Evolutionary conservation across 345 rosid genomes (phyloP).

Genomic region (Camelina hispida): DNA sequence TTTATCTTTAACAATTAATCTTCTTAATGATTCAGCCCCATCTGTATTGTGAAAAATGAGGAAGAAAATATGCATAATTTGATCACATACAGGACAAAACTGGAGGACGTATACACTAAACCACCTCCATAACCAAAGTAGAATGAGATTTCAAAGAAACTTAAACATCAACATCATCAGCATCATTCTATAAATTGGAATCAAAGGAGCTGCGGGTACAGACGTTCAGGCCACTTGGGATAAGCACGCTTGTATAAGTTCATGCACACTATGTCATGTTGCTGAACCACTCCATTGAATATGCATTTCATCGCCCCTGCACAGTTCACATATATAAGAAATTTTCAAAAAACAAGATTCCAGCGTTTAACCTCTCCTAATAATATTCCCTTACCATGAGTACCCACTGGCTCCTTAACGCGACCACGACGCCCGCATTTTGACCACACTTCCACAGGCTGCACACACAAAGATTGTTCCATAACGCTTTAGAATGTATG

Average conservation of each 20-base stretch:
- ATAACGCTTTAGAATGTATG: not conserved
- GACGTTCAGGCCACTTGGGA: constrained; percentile 86
- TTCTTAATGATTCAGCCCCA: not conserved
- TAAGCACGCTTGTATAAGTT: constrained; percentile 86
- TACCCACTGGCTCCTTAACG: constrained; percentile 91
- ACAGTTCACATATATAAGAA: constrained; percentile 6
- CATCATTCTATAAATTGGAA: not conserved
- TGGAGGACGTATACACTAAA: not conserved
- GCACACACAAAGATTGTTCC: constrained; percentile 35
- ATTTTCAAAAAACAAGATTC: constrained; percentile 16
- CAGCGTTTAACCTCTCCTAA: not conserved
- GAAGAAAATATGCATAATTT: not conserved
- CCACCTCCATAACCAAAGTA: not conserved
- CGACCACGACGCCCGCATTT: constrained; percentile 90
- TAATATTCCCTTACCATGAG: constrained; percentile 67
- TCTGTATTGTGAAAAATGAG: not conserved
- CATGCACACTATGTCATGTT: constrained; percentile 86
- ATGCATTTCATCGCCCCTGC: constrained; percentile 90
- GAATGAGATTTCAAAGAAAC: not conserved
- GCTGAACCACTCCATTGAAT: constrained; percentile 90
- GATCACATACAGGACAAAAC: constrained; percentile 1
- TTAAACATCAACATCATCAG: not conserved
- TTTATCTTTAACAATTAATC: not conserved
- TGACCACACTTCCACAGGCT: constrained; percentile 95
- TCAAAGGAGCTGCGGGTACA: constrained; percentile 56